Evolutionary conservation across 1,139 yeast genomes (phyloP), one percentile per base, ranked within the genome.

Genomic region (Schizosaccharomyces versatilis): DNA sequence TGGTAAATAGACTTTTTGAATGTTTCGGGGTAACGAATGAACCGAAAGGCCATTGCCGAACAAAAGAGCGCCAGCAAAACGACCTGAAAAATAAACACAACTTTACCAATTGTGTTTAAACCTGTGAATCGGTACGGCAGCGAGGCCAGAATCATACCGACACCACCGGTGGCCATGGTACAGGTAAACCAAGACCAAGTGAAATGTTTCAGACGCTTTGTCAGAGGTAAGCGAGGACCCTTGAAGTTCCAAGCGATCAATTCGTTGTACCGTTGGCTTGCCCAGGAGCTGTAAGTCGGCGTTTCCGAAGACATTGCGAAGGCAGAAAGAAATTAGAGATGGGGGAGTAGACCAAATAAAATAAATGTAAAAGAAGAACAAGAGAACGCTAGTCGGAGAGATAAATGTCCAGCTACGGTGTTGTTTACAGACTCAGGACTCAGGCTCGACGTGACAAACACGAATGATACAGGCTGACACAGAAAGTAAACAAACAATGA

Each of bases 121-220:
- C 58, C 58, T 6, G 53, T 51, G 7, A 55, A 55, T 10, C 56
- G 55, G 38, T 52, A 56, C 19, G 58, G 58, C 49, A 56, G 48
- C 42, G 49, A 36, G 15, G 48, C 51, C 9, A 56, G 51, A 15
- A 56, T 32, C 14, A 54, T 40, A 8, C 56, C 53, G n/a, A 56
- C 54, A 32, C 52, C 54, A 15, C 58, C 58, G 3, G 56, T 54
- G 7, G 55, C 56, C 58, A 56, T 56, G 10, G 54, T 54, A 1
- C 48, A 49, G 14, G 54, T 48, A 48, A 41, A 56, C 58, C 58
- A 56, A 32, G 56, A 51, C 51, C 54, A 51, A 7, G 57, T 55
- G 38, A 55, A 55, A 48, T 55, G 52, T 17, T 51, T 51, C 38
- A 55, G 9, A 17, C 52, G 52, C 38, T 49, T 24, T 6, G 10